A percentile compares a stretch with the other conserved stretches of the same genome.
Evolutionary conservation across 73 alveolate genomes (phyloP).

Genomic region (Tetrahymena elliotti): DNA sequence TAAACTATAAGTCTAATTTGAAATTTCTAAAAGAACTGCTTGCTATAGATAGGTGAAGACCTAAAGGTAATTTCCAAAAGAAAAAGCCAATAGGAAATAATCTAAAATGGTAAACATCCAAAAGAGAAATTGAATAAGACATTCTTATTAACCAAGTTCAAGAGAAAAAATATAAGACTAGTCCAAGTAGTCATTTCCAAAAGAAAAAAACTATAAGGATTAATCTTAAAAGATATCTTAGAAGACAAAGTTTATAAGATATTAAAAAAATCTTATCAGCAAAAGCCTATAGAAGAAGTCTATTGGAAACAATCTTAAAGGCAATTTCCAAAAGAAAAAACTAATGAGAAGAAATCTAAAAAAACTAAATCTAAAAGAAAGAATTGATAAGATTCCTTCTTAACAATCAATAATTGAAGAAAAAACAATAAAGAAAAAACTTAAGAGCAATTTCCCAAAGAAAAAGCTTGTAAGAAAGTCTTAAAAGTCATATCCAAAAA

Average conservation of each 20-base stretch:
- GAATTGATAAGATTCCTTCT: not conserved
- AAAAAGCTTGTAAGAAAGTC: not conserved
- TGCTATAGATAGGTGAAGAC: not conserved
- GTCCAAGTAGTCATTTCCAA: not conserved
- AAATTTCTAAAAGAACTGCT: not conserved
- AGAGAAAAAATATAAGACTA: not conserved
- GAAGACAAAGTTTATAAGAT: not conserved
- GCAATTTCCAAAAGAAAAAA: not conserved
- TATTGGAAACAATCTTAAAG: not conserved
- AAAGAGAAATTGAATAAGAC: not conserved
- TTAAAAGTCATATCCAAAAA: not conserved
- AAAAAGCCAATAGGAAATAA: not conserved
- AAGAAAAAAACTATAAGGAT: not conserved
- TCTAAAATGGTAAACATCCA: not conserved
- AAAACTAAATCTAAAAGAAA: not conserved
- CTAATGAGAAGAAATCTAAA: not conserved
- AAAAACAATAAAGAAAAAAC: not conserved
- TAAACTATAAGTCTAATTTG: not conserved
- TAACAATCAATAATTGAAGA: not conserved
- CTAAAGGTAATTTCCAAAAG: not conserved
- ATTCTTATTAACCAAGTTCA: not conserved
- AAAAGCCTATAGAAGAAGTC: not conserved
- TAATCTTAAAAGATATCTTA: not conserved
- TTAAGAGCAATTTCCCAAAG: not conserved
- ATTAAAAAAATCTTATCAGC: not conserved